phyloP scores from a whole-genome alignment of 148 eudicot genomes.

The Polygonum aviculare region DNA sequence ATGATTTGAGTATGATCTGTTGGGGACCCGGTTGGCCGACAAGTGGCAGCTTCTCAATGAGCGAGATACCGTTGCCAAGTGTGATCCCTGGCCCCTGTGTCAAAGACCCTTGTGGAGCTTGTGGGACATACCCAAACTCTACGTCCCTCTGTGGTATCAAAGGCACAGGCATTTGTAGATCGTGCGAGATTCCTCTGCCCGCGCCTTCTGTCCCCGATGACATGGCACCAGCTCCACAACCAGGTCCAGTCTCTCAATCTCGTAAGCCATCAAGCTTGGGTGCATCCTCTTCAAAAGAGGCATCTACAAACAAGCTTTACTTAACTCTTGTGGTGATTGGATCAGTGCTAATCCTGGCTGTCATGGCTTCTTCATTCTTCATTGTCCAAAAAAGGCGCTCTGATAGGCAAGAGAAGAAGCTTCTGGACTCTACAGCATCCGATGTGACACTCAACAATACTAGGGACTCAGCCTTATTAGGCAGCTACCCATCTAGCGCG shows the following conservation, averaged over 20 bases:
- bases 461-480: constrained; percentile 21
- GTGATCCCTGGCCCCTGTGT: constrained; percentile 51
- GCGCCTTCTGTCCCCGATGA: constrained; percentile 6
- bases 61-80: constrained; percentile 21
- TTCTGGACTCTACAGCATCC: constrained; percentile 15
- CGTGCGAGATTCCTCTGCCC: constrained; percentile 27
- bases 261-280: background rate
- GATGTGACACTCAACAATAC: constrained; percentile 9
- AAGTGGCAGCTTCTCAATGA: constrained; percentile 10
- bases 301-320: background rate
- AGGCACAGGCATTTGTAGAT: constrained; percentile 29
- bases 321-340: constrained; percentile 24
- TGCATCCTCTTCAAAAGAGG: background rate
- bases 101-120: constrained; percentile 23
- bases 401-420: background rate
- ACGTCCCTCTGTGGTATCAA: constrained; percentile 33
- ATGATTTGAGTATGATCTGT: constrained; percentile 28
- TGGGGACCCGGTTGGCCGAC: constrained; percentile 56
- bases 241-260: background rate
- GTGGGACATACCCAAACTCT: constrained; percentile 37
- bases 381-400: background rate
- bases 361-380: background rate
- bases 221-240: background rate
- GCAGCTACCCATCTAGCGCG: constrained; percentile 27
- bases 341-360: constrained; percentile 25